phyloP scores from a whole-genome alignment of 495 filamentous ascomycete genomes.

The Neurospora sp. region DNA sequence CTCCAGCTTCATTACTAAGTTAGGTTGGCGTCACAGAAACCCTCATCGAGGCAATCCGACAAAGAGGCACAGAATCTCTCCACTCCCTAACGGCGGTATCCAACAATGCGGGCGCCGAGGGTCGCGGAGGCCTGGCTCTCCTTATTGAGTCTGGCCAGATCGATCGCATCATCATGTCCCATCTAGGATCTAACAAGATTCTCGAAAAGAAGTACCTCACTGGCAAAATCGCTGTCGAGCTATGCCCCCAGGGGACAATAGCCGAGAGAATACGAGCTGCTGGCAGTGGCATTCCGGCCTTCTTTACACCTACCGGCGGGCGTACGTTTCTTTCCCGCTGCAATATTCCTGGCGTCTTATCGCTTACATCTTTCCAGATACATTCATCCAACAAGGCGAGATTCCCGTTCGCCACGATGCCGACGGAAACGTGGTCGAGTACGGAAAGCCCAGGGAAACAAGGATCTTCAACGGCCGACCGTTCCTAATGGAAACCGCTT shows the following conservation, averaged over 20 bases:
- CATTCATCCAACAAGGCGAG: conserved; percentile 50
- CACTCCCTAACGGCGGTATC: conserved; percentile 51
- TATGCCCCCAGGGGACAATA: conserved; percentile 56
- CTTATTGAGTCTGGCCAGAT: conserved; percentile 47
- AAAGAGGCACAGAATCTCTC: conserved; percentile 33
- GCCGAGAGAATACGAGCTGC: conserved; percentile 53
- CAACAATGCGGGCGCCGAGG: conserved; percentile 53
- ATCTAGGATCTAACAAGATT: conserved; percentile 51
- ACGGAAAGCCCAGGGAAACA: conserved; percentile 46
- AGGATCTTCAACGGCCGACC: conserved; percentile 48
- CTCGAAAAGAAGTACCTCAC: conserved; percentile 54
- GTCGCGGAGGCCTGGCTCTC: conserved; percentile 44
- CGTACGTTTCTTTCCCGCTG: conserved; percentile 20
- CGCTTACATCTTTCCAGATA: conserved; percentile 26
- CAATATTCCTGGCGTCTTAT: neutral
- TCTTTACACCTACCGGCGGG: conserved; percentile 55
- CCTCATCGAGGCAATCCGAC: conserved; percentile 39
- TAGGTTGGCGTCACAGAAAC: conserved; percentile 22
- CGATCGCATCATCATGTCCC: conserved; percentile 49
- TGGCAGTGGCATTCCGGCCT: conserved; percentile 57
- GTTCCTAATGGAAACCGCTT: conserved; percentile 54
- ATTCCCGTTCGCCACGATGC: conserved; percentile 46
- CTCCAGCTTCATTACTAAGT: neutral
- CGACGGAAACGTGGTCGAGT: conserved; percentile 42
- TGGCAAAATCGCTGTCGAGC: conserved; percentile 52